Evolutionary conservation across 257 asterid genomes (phyloP), one percentile per base, ranked within the genome.

Genomic region (Striga asiatica): DNA sequence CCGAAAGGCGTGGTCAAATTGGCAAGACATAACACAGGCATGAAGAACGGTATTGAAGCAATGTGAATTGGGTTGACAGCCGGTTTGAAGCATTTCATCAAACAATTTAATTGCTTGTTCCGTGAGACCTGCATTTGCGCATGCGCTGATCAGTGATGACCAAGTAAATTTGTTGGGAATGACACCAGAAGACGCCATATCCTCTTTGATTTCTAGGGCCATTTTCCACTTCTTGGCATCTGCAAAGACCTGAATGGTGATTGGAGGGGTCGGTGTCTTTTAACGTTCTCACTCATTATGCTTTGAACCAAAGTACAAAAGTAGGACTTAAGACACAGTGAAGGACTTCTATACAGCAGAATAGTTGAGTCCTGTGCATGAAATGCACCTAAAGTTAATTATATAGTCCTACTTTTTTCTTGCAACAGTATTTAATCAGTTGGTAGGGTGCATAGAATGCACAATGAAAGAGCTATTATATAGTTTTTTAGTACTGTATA

Each of bases 1-100:
- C 60, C 95, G 86, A 67, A 91, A 91, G 64, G 98, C 98, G 61
- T 95, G 71, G 67, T 91, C 96, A 66, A 75, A 91, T 72, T 91
- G 96, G 76, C 87, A 57, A 69, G 91, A 79, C 77, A 80, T 92
- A 27, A 80, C 94, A 55, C 95, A 91, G 34, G 98, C 87, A 80
- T 91, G 96, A 59, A 91, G 98, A 71, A 91, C 81, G 66, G 60
- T 74, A 65, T 91, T 91, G 89, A 80, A 74, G 73, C 96, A 81
- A 38, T 74, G 94, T 42, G 95, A 65, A 65, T 76, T 84, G 64
- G 98, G 98, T 59, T 72, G 72, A 52, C 80, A 71, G 39, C 92
- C 94, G 65, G 91, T 77, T 66, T 66, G 81, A 63, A 89, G 85
- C 98, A 89, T 89, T 71, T 89, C 98, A 58, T 78, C 80, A 69